Conservation (phyloP, 2,329 filamentous ascomycete genomes). For the Diaporthe sp. region DNA sequence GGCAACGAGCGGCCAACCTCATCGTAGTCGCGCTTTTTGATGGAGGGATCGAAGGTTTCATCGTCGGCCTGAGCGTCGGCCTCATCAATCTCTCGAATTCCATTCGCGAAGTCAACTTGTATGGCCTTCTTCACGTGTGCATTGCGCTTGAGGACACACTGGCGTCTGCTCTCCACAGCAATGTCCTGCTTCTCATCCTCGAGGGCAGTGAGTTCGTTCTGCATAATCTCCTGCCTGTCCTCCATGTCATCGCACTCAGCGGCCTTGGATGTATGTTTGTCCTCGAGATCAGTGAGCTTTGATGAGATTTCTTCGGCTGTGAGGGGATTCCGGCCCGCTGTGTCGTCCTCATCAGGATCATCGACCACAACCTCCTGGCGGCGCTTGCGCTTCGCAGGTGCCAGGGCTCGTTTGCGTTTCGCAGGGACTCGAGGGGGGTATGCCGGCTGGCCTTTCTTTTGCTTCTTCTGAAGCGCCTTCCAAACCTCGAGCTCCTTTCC, state of each 20-base stretch:
- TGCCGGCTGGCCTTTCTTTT: background rate
- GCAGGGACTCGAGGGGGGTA: background rate
- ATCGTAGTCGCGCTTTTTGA: slow-evolving; percentile 70
- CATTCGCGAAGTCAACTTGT: too few species aligned
- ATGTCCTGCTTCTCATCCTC: too few species aligned
- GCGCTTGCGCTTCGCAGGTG: background rate
- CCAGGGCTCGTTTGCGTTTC: too few species aligned
- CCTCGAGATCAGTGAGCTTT: background rate
- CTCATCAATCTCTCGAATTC: too few species aligned
- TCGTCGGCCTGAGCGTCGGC: too few species aligned
- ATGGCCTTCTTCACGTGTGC: too few species aligned
- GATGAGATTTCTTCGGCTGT: background rate
- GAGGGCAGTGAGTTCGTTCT: too few species aligned
- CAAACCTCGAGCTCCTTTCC: background rate
- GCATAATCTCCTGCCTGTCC: too few species aligned
- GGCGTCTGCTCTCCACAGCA: too few species aligned
- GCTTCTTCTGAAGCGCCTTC: background rate
- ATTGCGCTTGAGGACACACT: too few species aligned
- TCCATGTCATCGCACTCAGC: too few species aligned
- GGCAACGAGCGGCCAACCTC: slow-evolving; percentile 68
- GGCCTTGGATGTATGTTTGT: too few species aligned
- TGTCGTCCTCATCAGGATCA: background rate
- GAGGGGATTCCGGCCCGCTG: background rate
- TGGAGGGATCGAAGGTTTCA: slow-evolving; percentile 62
- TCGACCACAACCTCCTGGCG: background rate